Evolutionary conservation across 768 basidiomycete species (phyloP).

Genomic region (Suillus hirtellus): DNA sequence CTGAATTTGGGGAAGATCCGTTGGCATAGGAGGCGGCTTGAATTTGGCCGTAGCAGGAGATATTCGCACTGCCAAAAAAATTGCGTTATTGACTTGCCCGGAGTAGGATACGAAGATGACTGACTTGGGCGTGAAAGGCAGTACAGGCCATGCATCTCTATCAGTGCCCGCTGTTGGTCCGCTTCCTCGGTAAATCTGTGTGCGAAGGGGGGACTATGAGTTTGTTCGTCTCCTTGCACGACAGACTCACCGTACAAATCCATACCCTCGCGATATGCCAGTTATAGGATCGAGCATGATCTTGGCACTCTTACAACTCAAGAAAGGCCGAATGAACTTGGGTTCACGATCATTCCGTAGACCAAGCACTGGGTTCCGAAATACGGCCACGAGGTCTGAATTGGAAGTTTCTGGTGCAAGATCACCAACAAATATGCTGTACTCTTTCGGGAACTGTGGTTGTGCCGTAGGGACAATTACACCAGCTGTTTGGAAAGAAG

Average conservation of each 20-base stretch:
- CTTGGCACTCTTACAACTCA: slow-evolving; percentile 93
- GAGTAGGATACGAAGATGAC: slow-evolving; percentile 29
- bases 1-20: slow-evolving; percentile 49
- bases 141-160: slow-evolving; percentile 90
- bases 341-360: slow-evolving; percentile 85
- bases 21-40: slow-evolving; percentile 57
- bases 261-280: slow-evolving; percentile 87
- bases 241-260: slow-evolving; percentile 76
- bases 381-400: slow-evolving; percentile 92
- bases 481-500: slow-evolving; percentile 31
- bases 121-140: slow-evolving; percentile 86
- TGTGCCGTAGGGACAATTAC: slow-evolving; percentile 32
- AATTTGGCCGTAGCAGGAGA: slow-evolving; percentile 88
- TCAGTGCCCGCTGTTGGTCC: slow-evolving; percentile 87
- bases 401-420: slow-evolving; percentile 92
- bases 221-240: neutral
- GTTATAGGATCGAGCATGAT: slow-evolving; percentile 93
- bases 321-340: slow-evolving; percentile 85
- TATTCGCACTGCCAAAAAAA: slow-evolving; percentile 67
- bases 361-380: slow-evolving; percentile 86
- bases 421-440: slow-evolving; percentile 93
- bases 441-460: slow-evolving; percentile 78
- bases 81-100: slow-evolving; percentile 31
- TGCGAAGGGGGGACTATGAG: neutral
- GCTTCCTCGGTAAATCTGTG: slow-evolving; percentile 83